Evolutionary conservation across 2,329 filamentous ascomycete species (phyloP).

Genomic region (Diplodia mutila): DNA sequence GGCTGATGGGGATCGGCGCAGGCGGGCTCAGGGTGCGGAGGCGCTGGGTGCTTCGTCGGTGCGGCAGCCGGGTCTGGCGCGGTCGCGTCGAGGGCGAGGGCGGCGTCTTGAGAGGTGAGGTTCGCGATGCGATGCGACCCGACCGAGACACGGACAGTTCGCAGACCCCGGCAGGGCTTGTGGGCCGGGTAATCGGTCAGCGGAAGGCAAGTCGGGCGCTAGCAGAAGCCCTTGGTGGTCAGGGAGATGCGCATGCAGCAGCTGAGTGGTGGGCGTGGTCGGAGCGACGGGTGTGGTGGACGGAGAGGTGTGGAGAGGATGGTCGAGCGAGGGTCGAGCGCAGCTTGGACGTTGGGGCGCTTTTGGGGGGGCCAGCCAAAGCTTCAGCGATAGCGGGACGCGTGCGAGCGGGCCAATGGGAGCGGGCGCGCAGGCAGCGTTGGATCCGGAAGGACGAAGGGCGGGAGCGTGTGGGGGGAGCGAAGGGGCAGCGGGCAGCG

Average conservation of each 20-base stretch:
- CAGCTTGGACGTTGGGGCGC: conserved; percentile 22
- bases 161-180: not conserved
- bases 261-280: conserved; percentile 8
- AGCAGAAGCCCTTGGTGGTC: conserved; percentile 10
- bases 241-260: conserved; percentile 21
- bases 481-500: conserved; percentile 20
- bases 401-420: conserved; percentile 7
- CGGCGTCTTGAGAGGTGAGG: conserved; percentile 6
- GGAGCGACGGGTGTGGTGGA: not conserved
- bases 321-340: conserved; percentile 19
- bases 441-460: conserved; percentile 21
- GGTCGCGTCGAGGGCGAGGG: not conserved
- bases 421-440: conserved; percentile 1
- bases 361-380: conserved; percentile 21
- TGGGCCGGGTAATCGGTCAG: not conserved
- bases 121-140: conserved; percentile 25
- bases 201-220: conserved; percentile 10
- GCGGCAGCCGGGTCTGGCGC: not conserved
- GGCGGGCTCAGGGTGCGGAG: not conserved
- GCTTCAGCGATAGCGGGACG: conserved; percentile 24
- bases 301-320: conserved; percentile 25
- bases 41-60: not conserved
- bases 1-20: conserved; percentile 15
- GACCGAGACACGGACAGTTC: conserved; percentile 24
- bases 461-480: conserved; percentile 24